Conservation (phyloP, 495 filamentous ascomycete genomes). For the Sordaria brevicollis region DNA sequence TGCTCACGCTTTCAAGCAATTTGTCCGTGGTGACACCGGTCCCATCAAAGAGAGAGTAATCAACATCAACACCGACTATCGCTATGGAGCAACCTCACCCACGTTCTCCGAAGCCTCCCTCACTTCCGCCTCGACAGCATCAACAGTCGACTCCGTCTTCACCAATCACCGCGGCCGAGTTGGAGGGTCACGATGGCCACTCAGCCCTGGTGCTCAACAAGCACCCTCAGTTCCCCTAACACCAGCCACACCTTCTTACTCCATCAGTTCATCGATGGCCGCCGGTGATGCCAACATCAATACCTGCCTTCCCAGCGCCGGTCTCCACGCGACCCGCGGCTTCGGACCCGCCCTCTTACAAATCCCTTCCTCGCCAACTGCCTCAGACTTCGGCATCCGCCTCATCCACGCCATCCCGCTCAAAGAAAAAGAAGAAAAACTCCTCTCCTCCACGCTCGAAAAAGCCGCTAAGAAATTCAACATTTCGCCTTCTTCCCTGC, state of each 20-base stretch:
- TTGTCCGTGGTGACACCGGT: conserved; percentile 26
- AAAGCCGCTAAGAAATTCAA: conserved; percentile 36
- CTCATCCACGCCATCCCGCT: conserved; percentile 25
- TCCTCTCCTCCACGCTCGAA: conserved; percentile 26
- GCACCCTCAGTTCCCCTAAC: conserved; percentile 30
- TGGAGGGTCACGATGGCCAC: conserved; percentile 9
- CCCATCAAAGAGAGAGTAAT: conserved; percentile 18
- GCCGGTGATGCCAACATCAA: not conserved
- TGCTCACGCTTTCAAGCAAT: conserved; percentile 24
- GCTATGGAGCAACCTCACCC: conserved; percentile 17
- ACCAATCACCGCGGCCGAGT: conserved; percentile 2
- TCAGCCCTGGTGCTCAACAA: conserved; percentile 6
- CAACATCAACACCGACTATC: conserved; percentile 13
- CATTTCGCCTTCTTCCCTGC: conserved; percentile 15
- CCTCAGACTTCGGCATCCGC: conserved; percentile 24
- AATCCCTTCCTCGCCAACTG: not conserved
- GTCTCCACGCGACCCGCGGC: conserved; percentile 26
- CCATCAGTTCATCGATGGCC: conserved; percentile 24
- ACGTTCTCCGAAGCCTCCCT: conserved; percentile 20
- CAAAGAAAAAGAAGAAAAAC: conserved; percentile 26
- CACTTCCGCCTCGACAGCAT: conserved; percentile 11
- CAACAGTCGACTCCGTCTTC: conserved; percentile 11
- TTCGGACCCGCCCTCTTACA: not conserved
- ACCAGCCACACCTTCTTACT: conserved; percentile 33
- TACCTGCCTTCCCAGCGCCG: conserved; percentile 17